Conservation (phyloP, 148 eudicot genomes). For the Salicornia ramosissima region DNA sequence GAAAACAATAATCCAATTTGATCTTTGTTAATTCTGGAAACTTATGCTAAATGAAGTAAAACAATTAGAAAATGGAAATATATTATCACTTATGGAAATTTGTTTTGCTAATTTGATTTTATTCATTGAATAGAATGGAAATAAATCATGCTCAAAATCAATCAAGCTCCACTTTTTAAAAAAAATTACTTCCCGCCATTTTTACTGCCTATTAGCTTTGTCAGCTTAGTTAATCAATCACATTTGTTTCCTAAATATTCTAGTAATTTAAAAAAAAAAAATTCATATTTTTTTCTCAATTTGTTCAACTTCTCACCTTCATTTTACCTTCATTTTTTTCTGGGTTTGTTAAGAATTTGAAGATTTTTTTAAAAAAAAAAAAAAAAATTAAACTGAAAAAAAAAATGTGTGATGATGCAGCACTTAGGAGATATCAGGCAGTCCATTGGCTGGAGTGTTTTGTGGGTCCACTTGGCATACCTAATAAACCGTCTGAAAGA, state of each 20-base stretch:
- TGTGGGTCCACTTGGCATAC: constrained; percentile 62
- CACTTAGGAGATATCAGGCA: constrained; percentile 68
- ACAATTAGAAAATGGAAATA: constrained; percentile 10
- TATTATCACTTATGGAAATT: background rate
- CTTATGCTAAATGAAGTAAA: background rate
- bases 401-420: constrained; percentile 36
- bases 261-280: background rate
- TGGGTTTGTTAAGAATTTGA: constrained; percentile 16
- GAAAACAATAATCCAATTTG: background rate
- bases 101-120: constrained; percentile 3
- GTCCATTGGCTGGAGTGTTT: constrained; percentile 68
- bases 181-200: background rate
- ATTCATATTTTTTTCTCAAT: background rate
- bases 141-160: background rate
- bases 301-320: background rate
- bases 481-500: constrained; percentile 58
- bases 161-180: background rate
- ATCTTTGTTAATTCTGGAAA: constrained; percentile 10
- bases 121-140: background rate
- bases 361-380: background rate
- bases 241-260: background rate
- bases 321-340: background rate
- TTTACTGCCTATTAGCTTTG: background rate
- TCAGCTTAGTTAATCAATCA: background rate
- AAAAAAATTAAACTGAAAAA: background rate